A percentile compares a stretch with the other conserved stretches of the same genome.
phyloP scores from a whole-genome alignment of 148 eudicot species.

The Cornus kousa region DNA sequence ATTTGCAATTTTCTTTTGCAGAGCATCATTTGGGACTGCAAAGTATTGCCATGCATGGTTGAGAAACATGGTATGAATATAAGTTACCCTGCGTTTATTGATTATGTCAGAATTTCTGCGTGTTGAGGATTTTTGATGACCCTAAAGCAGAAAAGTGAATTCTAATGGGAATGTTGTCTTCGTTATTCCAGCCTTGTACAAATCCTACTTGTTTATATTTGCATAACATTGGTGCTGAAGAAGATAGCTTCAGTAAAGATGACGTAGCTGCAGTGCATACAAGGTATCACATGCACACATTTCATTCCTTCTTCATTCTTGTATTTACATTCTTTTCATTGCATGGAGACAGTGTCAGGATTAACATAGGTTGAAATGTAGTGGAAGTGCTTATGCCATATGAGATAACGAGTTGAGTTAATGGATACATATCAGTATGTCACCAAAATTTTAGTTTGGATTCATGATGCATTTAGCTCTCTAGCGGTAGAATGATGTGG shows the following conservation, averaged over 20 bases:
- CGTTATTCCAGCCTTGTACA: constrained; percentile 47
- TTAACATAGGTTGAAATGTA: background rate
- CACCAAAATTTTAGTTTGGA: background rate
- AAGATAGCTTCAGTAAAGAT: constrained; percentile 68
- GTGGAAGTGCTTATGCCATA: background rate
- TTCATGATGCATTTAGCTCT: background rate
- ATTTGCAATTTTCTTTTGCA: constrained; percentile 22
- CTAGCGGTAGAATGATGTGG: background rate
- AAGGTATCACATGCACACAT: constrained; percentile 31
- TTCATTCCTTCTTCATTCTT: background rate
- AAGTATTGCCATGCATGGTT: constrained; percentile 70
- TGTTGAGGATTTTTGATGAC: background rate
- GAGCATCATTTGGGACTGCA: constrained; percentile 70
- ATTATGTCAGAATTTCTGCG: background rate
- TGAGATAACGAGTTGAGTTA: background rate
- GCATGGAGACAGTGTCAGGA: constrained; percentile 11
- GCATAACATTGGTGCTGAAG: constrained; percentile 54
- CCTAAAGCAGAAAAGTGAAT: background rate
- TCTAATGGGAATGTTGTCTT: constrained; percentile 12
- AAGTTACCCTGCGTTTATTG: constrained; percentile 1
- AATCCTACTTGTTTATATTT: constrained; percentile 56
- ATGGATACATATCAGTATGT: background rate
- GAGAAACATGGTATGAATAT: constrained; percentile 45
- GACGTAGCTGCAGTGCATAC: constrained; percentile 65
- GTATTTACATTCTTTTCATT: background rate